These are phyloP conservation scores for Eucommia ulmoides DNA, from an alignment of 257 asterid species.

Conservation along the genomic window DNA sequence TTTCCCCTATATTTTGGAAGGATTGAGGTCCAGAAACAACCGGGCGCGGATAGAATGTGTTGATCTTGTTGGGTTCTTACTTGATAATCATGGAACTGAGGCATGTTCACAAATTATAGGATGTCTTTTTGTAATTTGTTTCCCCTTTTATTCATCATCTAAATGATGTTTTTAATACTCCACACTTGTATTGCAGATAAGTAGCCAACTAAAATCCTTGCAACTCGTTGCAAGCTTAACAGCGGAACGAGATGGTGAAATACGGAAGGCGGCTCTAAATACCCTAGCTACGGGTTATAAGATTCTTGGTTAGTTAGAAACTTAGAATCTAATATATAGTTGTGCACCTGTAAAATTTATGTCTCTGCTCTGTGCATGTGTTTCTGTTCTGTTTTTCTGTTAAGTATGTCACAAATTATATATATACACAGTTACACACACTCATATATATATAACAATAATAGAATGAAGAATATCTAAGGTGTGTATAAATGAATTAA, in stretches of 20 bases:
- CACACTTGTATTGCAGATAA: constrained; percentile 34
- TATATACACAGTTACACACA: too few relatives aligned
- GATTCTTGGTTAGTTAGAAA: constrained; percentile 86
- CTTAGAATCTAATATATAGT: too few relatives aligned
- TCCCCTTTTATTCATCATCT: background rate
- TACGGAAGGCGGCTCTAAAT: constrained; percentile 88
- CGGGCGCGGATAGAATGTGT: constrained; percentile 90
- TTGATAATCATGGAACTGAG: constrained; percentile 85
- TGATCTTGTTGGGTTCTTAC: constrained; percentile 85
- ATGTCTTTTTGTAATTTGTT: too few relatives aligned
- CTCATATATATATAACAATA: too few relatives aligned
- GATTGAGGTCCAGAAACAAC: constrained; percentile 90
- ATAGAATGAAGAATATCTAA: too few relatives aligned
- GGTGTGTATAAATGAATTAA: too few relatives aligned
- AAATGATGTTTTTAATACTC: background rate
- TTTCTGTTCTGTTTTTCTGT: too few relatives aligned
- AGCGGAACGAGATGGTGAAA: constrained; percentile 95
- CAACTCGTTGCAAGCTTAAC: constrained; percentile 95
- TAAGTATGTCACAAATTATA: too few relatives aligned
- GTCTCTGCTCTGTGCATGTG: too few relatives aligned
- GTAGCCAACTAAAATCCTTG: constrained; percentile 86
- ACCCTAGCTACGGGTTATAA: constrained; percentile 89
- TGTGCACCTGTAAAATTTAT: too few relatives aligned
- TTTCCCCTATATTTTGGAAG: constrained; percentile 88
- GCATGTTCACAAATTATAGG: constrained; percentile 23